A percentile compares a stretch with the other conserved stretches of the same genome.
Conservation (phyloP, 2,329 filamentous ascomycete genomes). For the Xylariaceae sp. region DNA sequence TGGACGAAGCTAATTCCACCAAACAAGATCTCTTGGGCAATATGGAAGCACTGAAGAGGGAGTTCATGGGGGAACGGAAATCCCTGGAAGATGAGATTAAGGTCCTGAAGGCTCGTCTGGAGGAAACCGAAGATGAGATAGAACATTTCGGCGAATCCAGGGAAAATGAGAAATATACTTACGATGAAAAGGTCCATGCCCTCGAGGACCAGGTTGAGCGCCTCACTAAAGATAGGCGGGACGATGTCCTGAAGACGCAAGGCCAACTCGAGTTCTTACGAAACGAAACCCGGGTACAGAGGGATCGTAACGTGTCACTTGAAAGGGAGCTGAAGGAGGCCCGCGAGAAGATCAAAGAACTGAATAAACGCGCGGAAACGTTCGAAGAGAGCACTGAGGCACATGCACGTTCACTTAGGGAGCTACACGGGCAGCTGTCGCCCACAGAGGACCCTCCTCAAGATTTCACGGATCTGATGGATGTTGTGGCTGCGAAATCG, state of each 20-base stretch:
- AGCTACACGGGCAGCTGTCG: conserved; percentile 61
- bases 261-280: conserved; percentile 65
- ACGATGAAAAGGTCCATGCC: conserved; percentile 68
- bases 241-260: conserved; percentile 60
- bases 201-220: conserved; percentile 74
- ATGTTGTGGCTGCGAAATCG: conserved; percentile 60
- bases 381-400: conserved; percentile 55
- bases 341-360: conserved; percentile 52
- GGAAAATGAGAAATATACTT: conserved; percentile 75
- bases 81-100: conserved; percentile 81
- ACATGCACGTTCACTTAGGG: conserved; percentile 58
- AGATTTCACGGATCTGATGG: conserved; percentile 61
- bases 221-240: conserved; percentile 58
- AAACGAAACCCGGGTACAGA: conserved; percentile 61
- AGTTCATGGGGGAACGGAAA: conserved; percentile 84
- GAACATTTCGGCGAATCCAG: conserved; percentile 81
- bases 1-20: conserved; percentile 86
- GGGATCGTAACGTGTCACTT: conserved; percentile 61
- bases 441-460: conserved; percentile 55
- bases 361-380: conserved; percentile 54
- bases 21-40: conserved; percentile 95
- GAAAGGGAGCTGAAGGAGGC: conserved; percentile 59
- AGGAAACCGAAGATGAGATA: conserved; percentile 90
- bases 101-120: conserved; percentile 73
- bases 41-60: conserved; percentile 86